Percentiles rank a stretch among this genome's conserved stretches.
These are phyloP conservation scores for Candida pini DNA, from an alignment of 805 yeast species.

Conservation along the genomic window DNA sequence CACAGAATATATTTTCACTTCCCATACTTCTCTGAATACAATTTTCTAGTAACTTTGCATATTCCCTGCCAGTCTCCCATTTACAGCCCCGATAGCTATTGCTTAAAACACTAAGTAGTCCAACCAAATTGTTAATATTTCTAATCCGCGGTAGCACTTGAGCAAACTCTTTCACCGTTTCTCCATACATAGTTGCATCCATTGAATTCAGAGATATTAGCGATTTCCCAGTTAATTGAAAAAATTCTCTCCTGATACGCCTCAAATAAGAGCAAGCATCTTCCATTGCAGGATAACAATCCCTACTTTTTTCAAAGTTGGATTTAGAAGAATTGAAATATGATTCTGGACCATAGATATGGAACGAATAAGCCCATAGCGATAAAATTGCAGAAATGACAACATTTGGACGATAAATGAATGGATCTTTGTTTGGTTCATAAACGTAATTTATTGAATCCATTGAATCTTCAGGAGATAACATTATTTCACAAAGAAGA, in stretches of 20 bases:
- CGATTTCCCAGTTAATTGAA: constrained; percentile 16
- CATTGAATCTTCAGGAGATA: constrained; percentile 27
- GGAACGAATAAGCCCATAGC: constrained; percentile 45
- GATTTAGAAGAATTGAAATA: constrained; percentile 18
- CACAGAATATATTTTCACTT: constrained; percentile 37
- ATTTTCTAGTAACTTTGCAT: constrained; percentile 41
- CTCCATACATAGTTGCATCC: constrained; percentile 6
- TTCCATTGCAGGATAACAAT: constrained; percentile 33
- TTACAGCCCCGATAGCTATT: constrained; percentile 31
- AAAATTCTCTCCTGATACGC: constrained; percentile 37
- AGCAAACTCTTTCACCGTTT: constrained; percentile 31
- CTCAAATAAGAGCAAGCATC: constrained; percentile 42
- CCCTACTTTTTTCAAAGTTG: constrained; percentile 2
- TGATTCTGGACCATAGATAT: constrained; percentile 45
- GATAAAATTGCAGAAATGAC: constrained; percentile 32
- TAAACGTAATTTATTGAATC: constrained; percentile 26
- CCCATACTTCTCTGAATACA: constrained; percentile 53
- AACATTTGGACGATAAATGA: constrained; percentile 30
- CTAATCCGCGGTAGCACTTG: constrained; percentile 29
- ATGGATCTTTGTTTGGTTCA: constrained; percentile 30
- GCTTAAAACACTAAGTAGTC: constrained; percentile 40
- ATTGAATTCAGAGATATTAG: constrained; percentile 5
- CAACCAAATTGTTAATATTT: constrained; percentile 44
- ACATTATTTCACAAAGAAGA: constrained; percentile 49
- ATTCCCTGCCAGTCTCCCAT: constrained; percentile 56